Evolutionary conservation across 371 early-diverging fungal genomes (phyloP).

Genomic region (Apophysomyces elegans): DNA sequence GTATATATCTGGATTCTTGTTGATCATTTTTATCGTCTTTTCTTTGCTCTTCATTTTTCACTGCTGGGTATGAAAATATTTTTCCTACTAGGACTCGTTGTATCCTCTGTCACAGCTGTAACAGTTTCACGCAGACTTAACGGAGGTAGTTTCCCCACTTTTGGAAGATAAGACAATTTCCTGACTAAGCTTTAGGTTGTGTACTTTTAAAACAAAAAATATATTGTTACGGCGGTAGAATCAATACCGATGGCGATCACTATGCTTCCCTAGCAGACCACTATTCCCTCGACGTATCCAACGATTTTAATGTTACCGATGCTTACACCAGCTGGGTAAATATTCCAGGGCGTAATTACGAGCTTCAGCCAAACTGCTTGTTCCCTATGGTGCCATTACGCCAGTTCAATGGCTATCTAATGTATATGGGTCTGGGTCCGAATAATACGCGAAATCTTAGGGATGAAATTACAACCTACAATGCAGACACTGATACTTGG

Average conservation of each 20-base stretch:
- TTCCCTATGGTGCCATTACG: slow-evolving; percentile 19
- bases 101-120: too few species aligned
- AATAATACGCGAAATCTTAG: slow-evolving; percentile 14
- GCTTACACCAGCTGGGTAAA: not conserved
- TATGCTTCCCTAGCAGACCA: not conserved
- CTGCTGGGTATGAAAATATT: too few species aligned
- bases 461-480: slow-evolving; percentile 16
- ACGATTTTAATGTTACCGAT: not conserved
- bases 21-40: too few species aligned
- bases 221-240: slow-evolving; percentile 3
- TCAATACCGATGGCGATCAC: not conserved
- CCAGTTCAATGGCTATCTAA: slow-evolving; percentile 1
- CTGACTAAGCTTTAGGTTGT: not conserved
- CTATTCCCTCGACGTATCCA: not conserved
- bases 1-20: too few species aligned
- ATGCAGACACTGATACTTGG: slow-evolving; percentile 17
- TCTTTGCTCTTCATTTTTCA: too few species aligned
- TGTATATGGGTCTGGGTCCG: slow-evolving; percentile 16
- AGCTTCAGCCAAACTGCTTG: slow-evolving; percentile 14
- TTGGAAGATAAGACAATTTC: too few species aligned
- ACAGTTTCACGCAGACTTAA: too few species aligned
- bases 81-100: too few species aligned
- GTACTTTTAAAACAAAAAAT: not conserved
- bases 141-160: too few species aligned
- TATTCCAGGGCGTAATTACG: not conserved